phyloP scores from a whole-genome alignment of 345 rosid species.

The Combretum micranthum region DNA sequence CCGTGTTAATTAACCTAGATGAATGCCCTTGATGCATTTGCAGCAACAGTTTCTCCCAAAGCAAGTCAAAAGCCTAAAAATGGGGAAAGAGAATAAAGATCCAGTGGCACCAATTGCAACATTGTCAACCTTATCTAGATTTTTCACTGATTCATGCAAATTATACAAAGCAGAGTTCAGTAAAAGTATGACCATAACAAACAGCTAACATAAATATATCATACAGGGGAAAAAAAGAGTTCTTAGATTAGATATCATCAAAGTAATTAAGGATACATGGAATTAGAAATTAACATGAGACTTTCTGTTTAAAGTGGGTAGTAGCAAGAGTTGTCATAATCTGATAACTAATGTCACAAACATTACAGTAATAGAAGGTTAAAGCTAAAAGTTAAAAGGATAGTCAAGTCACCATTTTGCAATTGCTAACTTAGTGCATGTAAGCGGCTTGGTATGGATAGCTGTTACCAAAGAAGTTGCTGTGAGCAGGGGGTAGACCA shows the following conservation, averaged over 20 bases:
- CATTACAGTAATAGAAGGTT: slow-evolving; percentile 41
- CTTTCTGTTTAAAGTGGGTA: not conserved
- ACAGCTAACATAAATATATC: too few relatives aligned
- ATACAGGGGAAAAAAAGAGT: too few relatives aligned
- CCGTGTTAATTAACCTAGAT: too few relatives aligned
- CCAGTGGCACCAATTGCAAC: too few relatives aligned
- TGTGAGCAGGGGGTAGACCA: slow-evolving; percentile 47
- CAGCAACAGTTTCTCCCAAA: too few relatives aligned
- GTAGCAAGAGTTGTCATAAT: not conserved
- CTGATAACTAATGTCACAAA: slow-evolving; percentile 62
- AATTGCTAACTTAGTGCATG: slow-evolving; percentile 49
- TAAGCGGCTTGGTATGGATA: slow-evolving; percentile 75
- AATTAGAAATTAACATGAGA: not conserved
- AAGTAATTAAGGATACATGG: not conserved
- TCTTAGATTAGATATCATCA: not conserved
- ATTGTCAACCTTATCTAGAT: too few relatives aligned
- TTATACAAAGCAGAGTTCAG: too few relatives aligned
- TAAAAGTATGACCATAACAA: too few relatives aligned
- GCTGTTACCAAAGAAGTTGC: slow-evolving; percentile 77
- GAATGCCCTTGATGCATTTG: too few relatives aligned
- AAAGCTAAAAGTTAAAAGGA: slow-evolving; percentile 66
- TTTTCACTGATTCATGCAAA: too few relatives aligned
- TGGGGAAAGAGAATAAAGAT: too few relatives aligned
- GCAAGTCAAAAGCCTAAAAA: too few relatives aligned
- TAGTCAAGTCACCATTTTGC: slow-evolving; percentile 44